phyloP scores from a whole-genome alignment of 2,329 filamentous ascomycete species.

The Microcyclospora tardicrescens region DNA sequence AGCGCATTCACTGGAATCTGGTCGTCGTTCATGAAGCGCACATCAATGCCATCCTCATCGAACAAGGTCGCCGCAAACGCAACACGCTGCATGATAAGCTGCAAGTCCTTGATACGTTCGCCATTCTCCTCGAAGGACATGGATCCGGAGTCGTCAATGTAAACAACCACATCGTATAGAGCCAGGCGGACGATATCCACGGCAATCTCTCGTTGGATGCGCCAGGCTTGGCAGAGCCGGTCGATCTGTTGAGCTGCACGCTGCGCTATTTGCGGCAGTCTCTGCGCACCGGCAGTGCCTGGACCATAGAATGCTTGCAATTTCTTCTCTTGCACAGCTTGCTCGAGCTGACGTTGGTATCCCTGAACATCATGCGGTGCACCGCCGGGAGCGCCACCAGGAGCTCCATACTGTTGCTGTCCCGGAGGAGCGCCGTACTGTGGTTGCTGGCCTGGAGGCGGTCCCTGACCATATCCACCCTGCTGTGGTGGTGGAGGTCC shows the following conservation, averaged over 20 bases:
- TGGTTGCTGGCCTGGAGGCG: conserved; percentile 16
- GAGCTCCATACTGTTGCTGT: conserved; percentile 23
- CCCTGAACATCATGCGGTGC: conserved; percentile 34
- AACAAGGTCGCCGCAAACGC: conserved; percentile 55
- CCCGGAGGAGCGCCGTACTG: conserved; percentile 18
- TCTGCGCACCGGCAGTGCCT: conserved; percentile 36
- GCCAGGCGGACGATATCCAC: conserved; percentile 51
- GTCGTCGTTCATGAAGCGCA: conserved; percentile 58
- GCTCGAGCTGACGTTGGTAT: conserved; percentile 44
- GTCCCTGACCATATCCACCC: conserved; percentile 9
- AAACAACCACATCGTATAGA: conserved; percentile 50
- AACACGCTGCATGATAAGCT: conserved; percentile 50
- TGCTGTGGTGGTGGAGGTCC: conserved; percentile 10
- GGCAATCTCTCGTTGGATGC: conserved; percentile 46
- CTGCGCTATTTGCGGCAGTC: conserved; percentile 33
- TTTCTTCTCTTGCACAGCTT: conserved; percentile 47
- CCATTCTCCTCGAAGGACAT: conserved; percentile 57
- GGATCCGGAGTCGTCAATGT: conserved; percentile 56
- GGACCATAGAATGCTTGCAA: conserved; percentile 48
- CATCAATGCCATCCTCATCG: conserved; percentile 52
- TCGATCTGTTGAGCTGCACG: conserved; percentile 39
- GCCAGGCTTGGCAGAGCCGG: conserved; percentile 43
- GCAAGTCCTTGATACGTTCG: conserved; percentile 52
- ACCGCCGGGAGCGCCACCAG: conserved; percentile 17
- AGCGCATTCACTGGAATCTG: conserved; percentile 30